These are phyloP conservation scores for Alternaria dauci DNA, from an alignment of 2,329 filamentous ascomycete genomes.

Conservation along the genomic window DNA sequence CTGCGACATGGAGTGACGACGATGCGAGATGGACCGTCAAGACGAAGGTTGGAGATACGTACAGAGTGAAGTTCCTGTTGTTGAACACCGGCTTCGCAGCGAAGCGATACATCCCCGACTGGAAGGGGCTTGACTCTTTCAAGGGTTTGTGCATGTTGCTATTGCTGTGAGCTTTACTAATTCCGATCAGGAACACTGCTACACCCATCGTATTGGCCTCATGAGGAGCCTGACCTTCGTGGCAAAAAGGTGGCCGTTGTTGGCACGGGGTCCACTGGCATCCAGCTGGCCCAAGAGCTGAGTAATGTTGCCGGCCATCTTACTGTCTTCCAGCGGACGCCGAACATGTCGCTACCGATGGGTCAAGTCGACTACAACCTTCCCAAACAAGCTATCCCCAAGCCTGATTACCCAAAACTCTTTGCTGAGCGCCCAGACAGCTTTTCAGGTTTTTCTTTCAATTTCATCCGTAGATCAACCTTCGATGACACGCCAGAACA, in stretches of 20 bases:
- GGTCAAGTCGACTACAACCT: constrained; percentile 22
- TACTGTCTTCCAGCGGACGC: constrained; percentile 70
- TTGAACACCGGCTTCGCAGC: constrained; percentile 58
- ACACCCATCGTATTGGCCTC: constrained; percentile 68
- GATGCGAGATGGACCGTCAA: constrained; percentile 56
- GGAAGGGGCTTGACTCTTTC: constrained; percentile 45
- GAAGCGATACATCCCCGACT: constrained; percentile 55
- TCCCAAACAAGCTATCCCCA: constrained; percentile 55
- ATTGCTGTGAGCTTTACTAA: background rate
- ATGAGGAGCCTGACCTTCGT: constrained; percentile 60
- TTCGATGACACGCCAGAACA: constrained; percentile 32
- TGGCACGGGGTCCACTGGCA: constrained; percentile 67
- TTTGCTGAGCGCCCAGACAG: constrained; percentile 12
- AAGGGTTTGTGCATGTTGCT: constrained; percentile 21
- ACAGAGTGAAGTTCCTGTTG: constrained; percentile 57
- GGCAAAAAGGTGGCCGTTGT: constrained; percentile 68
- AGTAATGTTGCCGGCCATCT: constrained; percentile 60
- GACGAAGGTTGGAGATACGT: constrained; percentile 52
- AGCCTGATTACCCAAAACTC: constrained; percentile 37
- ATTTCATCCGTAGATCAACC: constrained; percentile 27
- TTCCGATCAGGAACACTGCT: constrained; percentile 47
- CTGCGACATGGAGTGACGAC: constrained; percentile 52
- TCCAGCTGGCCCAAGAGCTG: constrained; percentile 68
- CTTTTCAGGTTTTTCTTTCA: constrained; percentile 33
- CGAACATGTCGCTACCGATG: constrained; percentile 46